Conservation (phyloP, 2,329 filamentous ascomycete species). For the Penicillium olsonii region DNA sequence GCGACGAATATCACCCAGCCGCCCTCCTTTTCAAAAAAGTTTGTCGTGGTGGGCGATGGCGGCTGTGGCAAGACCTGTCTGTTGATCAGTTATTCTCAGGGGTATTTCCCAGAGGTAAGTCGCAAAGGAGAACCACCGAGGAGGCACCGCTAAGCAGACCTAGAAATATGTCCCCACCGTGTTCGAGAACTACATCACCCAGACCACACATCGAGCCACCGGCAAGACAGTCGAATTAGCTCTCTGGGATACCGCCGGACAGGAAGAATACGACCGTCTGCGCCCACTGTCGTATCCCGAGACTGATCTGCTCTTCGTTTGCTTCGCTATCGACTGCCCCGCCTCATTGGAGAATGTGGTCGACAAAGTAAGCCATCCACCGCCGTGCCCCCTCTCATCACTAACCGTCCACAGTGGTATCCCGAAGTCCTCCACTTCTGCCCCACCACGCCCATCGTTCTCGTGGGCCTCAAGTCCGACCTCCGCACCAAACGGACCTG, state of each 20-base stretch:
- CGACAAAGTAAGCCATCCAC: conserved; percentile 74
- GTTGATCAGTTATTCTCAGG: conserved; percentile 97
- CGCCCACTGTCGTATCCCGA: conserved; percentile 96
- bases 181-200: conserved; percentile 99
- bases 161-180: conserved; percentile 99
- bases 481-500: conserved; percentile 93
- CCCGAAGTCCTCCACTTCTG: conserved; percentile 99
- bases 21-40: conserved; percentile 96
- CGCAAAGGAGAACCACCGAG: not conserved
- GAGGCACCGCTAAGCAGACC: conserved; percentile 1
- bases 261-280: conserved; percentile 97
- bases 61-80: conserved; percentile 98
- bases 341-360: conserved; percentile 98
- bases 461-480: conserved; percentile 96
- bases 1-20: conserved; percentile 86
- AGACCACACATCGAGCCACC: conserved; percentile 81
- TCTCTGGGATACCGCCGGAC: conserved; percentile 96
- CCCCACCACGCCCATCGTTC: conserved; percentile 91
- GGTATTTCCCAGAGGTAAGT: conserved; percentile 94
- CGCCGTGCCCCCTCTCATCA: not conserved
- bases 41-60: conserved; percentile 96
- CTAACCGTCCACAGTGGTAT: conserved; percentile 73
- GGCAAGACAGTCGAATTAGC: conserved; percentile 96
- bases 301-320: conserved; percentile 96
- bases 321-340: conserved; percentile 98